phyloP scores from a whole-genome alignment of 1,284 basidiomycete species.

The Anthracocystis setariae region DNA sequence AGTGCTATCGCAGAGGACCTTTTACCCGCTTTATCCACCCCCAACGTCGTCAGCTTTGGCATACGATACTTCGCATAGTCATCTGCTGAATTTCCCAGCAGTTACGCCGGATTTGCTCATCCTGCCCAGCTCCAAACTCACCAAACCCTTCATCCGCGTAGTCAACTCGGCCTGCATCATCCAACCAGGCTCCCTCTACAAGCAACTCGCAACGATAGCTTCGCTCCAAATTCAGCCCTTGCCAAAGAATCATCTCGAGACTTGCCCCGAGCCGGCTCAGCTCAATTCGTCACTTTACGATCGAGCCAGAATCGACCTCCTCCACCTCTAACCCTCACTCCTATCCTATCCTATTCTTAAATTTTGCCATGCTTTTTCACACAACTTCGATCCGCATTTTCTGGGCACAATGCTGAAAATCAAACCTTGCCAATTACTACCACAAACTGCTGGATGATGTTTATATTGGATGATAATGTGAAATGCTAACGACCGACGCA shows the following conservation, averaged over 20 bases:
- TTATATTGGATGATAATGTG: too few relatives aligned
- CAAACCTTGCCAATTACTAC: too few relatives aligned
- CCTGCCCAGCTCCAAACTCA: slow-evolving; percentile 74
- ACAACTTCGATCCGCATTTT: too few relatives aligned
- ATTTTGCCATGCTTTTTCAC: too few relatives aligned
- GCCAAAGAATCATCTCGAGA: slow-evolving; percentile 3
- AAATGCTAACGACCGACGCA: too few relatives aligned
- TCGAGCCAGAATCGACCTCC: slow-evolving; percentile 46
- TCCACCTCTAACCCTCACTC: slow-evolving; percentile 25
- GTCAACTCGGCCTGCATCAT: slow-evolving; percentile 76
- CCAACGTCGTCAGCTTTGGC: slow-evolving; percentile 73
- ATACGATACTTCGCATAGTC: slow-evolving; percentile 57
- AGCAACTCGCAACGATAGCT: slow-evolving; percentile 8
- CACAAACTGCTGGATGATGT: too few relatives aligned
- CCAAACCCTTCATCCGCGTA: slow-evolving; percentile 68
- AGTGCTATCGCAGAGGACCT: slow-evolving; percentile 86
- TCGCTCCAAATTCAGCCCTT: slow-evolving; percentile 30
- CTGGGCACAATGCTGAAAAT: too few relatives aligned
- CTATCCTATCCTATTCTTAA: too few relatives aligned
- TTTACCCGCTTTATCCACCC: slow-evolving; percentile 93
- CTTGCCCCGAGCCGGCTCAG: not conserved
- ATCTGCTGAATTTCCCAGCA: slow-evolving; percentile 48
- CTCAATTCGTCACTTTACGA: slow-evolving; percentile 37
- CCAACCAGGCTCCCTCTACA: slow-evolving; percentile 72
- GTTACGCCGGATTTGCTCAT: slow-evolving; percentile 82